These are phyloP conservation scores for Neurospora sp. DNA, from an alignment of 495 filamentous ascomycete genomes.

Conservation along the genomic window DNA sequence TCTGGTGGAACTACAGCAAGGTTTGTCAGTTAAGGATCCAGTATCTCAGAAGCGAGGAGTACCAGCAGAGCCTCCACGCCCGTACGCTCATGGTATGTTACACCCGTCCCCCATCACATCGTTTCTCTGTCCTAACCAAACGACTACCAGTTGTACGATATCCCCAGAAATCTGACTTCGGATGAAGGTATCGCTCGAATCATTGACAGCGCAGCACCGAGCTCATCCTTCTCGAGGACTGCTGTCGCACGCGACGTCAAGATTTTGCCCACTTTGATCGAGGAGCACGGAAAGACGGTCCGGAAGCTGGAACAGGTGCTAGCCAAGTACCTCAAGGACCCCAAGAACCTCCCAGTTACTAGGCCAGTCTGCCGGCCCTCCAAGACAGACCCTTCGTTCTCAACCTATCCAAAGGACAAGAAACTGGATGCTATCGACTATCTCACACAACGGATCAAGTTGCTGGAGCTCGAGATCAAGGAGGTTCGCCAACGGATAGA, in stretches of 20 bases:
- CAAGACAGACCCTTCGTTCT: slow-evolving; percentile 53
- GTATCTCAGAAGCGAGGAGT: slow-evolving; percentile 83
- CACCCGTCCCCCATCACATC: neutral
- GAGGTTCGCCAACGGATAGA: slow-evolving; percentile 73
- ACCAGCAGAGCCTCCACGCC: slow-evolving; percentile 78
- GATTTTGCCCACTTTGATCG: slow-evolving; percentile 71
- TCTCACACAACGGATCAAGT: slow-evolving; percentile 70
- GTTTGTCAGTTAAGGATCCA: slow-evolving; percentile 58
- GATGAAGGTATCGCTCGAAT: slow-evolving; percentile 82
- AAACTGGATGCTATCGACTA: slow-evolving; percentile 94
- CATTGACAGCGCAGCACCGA: slow-evolving; percentile 64
- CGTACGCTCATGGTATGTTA: slow-evolving; percentile 71
- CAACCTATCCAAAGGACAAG: slow-evolving; percentile 49
- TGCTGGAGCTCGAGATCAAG: slow-evolving; percentile 75
- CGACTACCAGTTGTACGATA: slow-evolving; percentile 59
- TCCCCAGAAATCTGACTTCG: slow-evolving; percentile 58
- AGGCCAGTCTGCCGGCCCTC: slow-evolving; percentile 71
- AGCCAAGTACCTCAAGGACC: slow-evolving; percentile 83
- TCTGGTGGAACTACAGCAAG: slow-evolving; percentile 83
- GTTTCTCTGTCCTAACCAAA: slow-evolving; percentile 11
- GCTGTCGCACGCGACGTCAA: slow-evolving; percentile 88
- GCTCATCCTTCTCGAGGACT: slow-evolving; percentile 63
- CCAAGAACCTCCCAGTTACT: slow-evolving; percentile 65
- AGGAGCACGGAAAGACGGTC: slow-evolving; percentile 73
- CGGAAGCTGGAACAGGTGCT: slow-evolving; percentile 70